Evolutionary conservation across 2,329 filamentous ascomycete genomes (phyloP).

Genomic region (Trichophyton schoenleinii): DNA sequence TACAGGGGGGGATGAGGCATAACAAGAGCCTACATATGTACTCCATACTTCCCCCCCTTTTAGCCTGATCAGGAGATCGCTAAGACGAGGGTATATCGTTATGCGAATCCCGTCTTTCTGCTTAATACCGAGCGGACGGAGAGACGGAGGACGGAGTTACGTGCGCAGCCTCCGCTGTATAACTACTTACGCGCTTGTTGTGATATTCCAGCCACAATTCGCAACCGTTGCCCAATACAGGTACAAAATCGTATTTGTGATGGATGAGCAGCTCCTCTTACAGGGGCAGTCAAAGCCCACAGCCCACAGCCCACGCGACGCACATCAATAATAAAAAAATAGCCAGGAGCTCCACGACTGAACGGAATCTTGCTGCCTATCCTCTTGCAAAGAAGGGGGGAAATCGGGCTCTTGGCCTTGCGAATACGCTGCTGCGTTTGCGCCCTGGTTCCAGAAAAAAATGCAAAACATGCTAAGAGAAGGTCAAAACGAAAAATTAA

Average conservation of each 20-base stretch:
- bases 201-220: background rate
- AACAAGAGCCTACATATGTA: background rate
- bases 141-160: background rate
- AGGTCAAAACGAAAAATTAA: background rate
- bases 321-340: no score
- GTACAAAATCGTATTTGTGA: background rate
- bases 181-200: background rate
- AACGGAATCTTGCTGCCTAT: background rate
- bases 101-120: background rate
- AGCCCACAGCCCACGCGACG: background rate
- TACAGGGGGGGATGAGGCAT: background rate
- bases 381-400: background rate
- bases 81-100: background rate
- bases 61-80: background rate
- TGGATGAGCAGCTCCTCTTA: background rate
- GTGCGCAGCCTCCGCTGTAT: background rate
- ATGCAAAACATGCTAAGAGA: background rate
- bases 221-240: background rate
- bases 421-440: background rate
- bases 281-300: background rate
- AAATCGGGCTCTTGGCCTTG: background rate
- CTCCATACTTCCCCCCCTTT: background rate
- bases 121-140: background rate
- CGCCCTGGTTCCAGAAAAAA: background rate
- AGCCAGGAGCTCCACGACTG: background rate